phyloP scores from a whole-genome alignment of 371 early-diverging fungal genomes.

The Mucor lusitanicus region DNA sequence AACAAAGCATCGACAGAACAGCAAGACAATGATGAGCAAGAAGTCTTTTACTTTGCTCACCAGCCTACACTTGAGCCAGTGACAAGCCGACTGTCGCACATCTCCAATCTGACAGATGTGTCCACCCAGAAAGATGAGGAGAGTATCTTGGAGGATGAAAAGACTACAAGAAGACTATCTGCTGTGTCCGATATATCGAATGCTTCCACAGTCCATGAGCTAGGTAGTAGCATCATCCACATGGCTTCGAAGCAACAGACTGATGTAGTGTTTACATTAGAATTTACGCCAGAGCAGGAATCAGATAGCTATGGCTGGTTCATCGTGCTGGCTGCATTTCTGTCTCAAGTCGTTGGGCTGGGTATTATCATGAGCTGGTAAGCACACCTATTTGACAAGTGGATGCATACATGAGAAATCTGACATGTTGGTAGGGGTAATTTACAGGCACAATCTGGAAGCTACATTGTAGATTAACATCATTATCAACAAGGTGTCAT shows the following conservation, averaged over 20 bases:
- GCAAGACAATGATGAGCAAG: background rate
- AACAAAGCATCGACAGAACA: background rate
- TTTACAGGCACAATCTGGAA: no score
- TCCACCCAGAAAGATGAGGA: background rate
- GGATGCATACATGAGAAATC: no score
- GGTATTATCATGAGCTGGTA: constrained; percentile 32
- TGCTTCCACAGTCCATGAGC: background rate
- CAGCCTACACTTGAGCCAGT: background rate
- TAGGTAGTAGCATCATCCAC: background rate
- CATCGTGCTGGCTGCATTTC: constrained; percentile 45
- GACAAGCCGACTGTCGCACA: background rate
- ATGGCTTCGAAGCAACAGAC: no score
- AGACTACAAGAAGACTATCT: background rate
- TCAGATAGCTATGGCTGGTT: constrained; percentile 30
- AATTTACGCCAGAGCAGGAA: background rate
- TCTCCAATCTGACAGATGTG: background rate
- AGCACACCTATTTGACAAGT: background rate
- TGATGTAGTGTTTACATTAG: background rate
- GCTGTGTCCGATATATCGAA: background rate
- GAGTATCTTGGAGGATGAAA: background rate
- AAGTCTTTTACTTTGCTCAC: background rate
- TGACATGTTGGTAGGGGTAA: no score
- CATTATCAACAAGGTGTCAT: constrained; percentile 18
- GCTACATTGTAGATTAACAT: no score
- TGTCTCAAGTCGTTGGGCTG: constrained; percentile 49